phyloP scores from a whole-genome alignment of 176 grass and related monocot genomes.

The Juncus inflexus region DNA sequence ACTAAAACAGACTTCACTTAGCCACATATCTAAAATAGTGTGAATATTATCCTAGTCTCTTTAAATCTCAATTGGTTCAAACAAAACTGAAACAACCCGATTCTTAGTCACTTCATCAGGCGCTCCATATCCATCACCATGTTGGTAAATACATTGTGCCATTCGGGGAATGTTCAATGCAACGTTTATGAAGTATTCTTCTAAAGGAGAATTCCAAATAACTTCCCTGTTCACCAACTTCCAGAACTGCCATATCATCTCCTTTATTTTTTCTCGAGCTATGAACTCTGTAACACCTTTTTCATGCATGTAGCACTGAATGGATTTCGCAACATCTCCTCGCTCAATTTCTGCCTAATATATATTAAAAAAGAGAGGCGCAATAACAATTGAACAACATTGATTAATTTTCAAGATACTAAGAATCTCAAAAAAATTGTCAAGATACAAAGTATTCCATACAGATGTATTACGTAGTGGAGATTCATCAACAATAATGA shows the following conservation, averaged over 20 bases:
- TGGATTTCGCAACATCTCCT: slow-evolving; percentile 25
- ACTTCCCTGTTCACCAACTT: slow-evolving; percentile 15
- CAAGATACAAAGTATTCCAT: neutral
- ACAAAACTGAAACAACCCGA: slow-evolving; percentile 6
- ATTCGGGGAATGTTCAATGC: slow-evolving; percentile 1
- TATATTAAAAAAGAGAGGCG: neutral
- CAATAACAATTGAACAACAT: too few relatives aligned
- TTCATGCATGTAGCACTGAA: slow-evolving; percentile 35
- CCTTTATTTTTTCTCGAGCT: slow-evolving; percentile 22
- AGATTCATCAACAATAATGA: too few relatives aligned
- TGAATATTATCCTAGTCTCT: too few relatives aligned
- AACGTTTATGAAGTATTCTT: slow-evolving; percentile 6
- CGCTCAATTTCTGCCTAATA: slow-evolving; percentile 13
- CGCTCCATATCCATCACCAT: slow-evolving; percentile 29
- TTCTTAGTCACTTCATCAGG: slow-evolving; percentile 13
- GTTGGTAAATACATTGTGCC: slow-evolving; percentile 11
- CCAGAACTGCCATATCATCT: slow-evolving; percentile 18
- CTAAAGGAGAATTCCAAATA: neutral
- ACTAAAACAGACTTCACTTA: neutral
- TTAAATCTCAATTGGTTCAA: slow-evolving; percentile 16
- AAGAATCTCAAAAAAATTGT: neutral
- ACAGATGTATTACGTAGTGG: too few relatives aligned
- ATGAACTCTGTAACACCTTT: neutral
- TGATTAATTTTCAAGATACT: too few relatives aligned
- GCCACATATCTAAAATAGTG: too few relatives aligned